A percentile compares a stretch with the other conserved stretches of the same genome.
These are phyloP conservation scores for Fusarium algeriense DNA, from an alignment of 2,329 filamentous ascomycete species.

Conservation along the genomic window DNA sequence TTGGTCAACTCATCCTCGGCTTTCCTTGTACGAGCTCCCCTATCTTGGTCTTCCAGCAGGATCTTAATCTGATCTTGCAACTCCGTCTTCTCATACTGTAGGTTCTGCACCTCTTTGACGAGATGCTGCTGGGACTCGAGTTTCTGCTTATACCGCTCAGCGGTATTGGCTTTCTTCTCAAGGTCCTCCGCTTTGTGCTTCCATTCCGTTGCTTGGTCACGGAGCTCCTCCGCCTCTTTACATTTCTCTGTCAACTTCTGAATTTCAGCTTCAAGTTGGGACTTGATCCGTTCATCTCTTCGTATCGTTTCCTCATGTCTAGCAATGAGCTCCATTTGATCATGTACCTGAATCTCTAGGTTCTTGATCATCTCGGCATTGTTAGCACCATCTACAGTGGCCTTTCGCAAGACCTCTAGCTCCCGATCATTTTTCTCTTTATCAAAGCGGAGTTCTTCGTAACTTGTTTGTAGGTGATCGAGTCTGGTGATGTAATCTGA, in stretches of 20 bases:
- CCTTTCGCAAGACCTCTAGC: conserved; percentile 62
- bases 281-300: conserved; percentile 52
- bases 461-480: conserved; percentile 69
- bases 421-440: conserved; percentile 69
- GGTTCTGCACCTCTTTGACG: conserved; percentile 66
- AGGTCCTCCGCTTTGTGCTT: conserved; percentile 70
- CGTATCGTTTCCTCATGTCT: conserved; percentile 68
- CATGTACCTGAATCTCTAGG: conserved; percentile 69
- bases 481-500: conserved; percentile 71
- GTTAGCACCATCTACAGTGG: conserved; percentile 65
- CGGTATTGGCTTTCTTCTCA: conserved; percentile 72
- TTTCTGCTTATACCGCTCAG: conserved; percentile 73
- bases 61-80: conserved; percentile 61
- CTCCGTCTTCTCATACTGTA: conserved; percentile 67
- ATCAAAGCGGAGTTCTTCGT: conserved; percentile 75
- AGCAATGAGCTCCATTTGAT: conserved; percentile 79
- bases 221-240: conserved; percentile 63
- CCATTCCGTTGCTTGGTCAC: conserved; percentile 71
- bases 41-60: conserved; percentile 54
- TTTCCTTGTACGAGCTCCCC: conserved; percentile 50
- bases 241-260: conserved; percentile 60
- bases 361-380: conserved; percentile 65
- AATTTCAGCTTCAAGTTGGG: conserved; percentile 70
- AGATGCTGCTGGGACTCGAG: conserved; percentile 68
- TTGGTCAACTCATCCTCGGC: conserved; percentile 57